Base-by-base conservation (phyloP, 768 basidiomycete genomes). In the Termitomyces sp. region DNA sequence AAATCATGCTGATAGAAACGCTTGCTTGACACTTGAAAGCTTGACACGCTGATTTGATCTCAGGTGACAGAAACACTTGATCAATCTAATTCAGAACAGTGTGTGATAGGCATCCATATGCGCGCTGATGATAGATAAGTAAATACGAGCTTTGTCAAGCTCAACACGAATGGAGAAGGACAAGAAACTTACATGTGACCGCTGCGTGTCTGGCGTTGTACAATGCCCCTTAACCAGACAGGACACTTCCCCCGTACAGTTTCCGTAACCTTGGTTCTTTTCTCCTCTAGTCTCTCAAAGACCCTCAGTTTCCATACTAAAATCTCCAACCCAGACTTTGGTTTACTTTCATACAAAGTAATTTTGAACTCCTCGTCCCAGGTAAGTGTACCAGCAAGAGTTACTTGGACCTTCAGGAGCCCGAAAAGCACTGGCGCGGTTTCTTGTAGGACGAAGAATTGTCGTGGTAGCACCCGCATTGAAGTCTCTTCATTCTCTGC, bases 361-460 rank as follows among this genome's bases (percentile, higher is more conserved):
- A 66, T 15, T 17, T 67, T 61, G 7, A 62, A 63, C 2, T 66
- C 58, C 15, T 73, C 65, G 37, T 75, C 72, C 75, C 73, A 76
- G 4, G 74, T 72, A 10, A 77, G 62, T 7, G 72, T 72, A 2
- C 74, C 77, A 36, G 51, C 56, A n/a, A 77, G 49, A 2, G 57
- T 49, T 2, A 77, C 70, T 17, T 66, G 63, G n/a, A 38, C 64
- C 37, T 69, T 71, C 60, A 72, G 46, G 2, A 73, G 42, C 20
- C 73, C 74, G 60, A 74, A 72, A 10, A 74, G 12, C 11, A 77
- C 36, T 9, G 75, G 68, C 5, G 78, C 67, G 4, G 67, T 71
- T 59, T 77, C 76, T 31, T 68, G 67, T 60, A 76, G 62, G 8
- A 52, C 66, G 64, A 75, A 76, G 53, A 67, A 66, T 50, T 72